Evolutionary conservation across 768 basidiomycete species (phyloP).

Genomic region (Suillus americanus): DNA sequence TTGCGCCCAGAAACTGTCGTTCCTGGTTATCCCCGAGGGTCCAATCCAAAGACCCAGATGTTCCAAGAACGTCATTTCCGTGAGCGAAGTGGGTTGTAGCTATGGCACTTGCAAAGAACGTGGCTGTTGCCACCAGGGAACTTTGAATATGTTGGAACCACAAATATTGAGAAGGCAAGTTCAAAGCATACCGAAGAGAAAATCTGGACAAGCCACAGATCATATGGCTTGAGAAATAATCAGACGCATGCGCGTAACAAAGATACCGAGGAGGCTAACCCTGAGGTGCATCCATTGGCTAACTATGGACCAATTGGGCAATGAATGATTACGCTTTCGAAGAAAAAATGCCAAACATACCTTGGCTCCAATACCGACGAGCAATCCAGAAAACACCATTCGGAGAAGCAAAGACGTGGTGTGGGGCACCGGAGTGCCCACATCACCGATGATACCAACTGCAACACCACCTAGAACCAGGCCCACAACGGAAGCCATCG

Average conservation of each 20-base stretch:
- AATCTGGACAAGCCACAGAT: conserved; percentile 57
- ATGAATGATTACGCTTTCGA: not conserved
- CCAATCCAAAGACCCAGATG: conserved; percentile 37
- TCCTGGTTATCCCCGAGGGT: conserved; percentile 35
- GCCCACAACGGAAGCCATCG: conserved; percentile 41
- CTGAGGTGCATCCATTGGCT: conserved; percentile 65
- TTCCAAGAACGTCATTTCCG: conserved; percentile 26
- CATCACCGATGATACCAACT: conserved; percentile 32
- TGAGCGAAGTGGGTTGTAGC: conserved; percentile 44
- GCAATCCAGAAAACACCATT: conserved; percentile 47
- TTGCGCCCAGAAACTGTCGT: conserved; percentile 27
- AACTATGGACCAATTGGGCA: conserved; percentile 33
- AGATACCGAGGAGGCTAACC: conserved; percentile 33
- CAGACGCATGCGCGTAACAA: not conserved
- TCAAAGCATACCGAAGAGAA: conserved; percentile 45
- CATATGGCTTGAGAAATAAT: conserved; percentile 50
- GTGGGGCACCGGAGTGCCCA: conserved; percentile 35
- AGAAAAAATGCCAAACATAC: conserved; percentile 27
- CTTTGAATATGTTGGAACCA: conserved; percentile 28
- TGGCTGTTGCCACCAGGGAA: conserved; percentile 53
- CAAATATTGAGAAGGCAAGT: not conserved
- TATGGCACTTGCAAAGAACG: conserved; percentile 50
- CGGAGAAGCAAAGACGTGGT: conserved; percentile 22
- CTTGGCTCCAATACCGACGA: conserved; percentile 61
- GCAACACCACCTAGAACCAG: conserved; percentile 49